Percentiles rank a stretch among this genome's conserved stretches.
phyloP scores from a whole-genome alignment of 257 asterid species.

The Anisodus tanguticus region DNA sequence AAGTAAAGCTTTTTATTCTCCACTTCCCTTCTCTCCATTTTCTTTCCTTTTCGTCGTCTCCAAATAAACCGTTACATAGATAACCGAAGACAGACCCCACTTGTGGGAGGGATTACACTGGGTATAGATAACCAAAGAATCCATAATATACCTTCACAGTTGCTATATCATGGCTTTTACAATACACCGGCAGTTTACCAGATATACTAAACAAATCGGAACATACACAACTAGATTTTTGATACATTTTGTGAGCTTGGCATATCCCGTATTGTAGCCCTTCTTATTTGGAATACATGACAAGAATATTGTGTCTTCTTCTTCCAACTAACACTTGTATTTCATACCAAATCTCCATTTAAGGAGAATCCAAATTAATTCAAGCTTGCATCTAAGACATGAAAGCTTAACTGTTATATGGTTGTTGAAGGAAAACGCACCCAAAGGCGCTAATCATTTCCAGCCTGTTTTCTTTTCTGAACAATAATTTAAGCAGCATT shows the following conservation, averaged over 20 bases:
- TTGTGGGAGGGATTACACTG: too few relatives aligned
- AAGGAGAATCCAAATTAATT: background rate
- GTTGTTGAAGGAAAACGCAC: background rate
- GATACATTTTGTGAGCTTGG: conserved; percentile 5
- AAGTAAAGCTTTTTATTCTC: background rate
- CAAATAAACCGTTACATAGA: background rate
- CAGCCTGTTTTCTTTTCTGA: background rate
- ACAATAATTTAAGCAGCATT: background rate
- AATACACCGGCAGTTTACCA: background rate
- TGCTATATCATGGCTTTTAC: background rate
- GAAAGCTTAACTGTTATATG: background rate
- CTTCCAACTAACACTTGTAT: background rate
- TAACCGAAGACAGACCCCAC: background rate
- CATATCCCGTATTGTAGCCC: background rate
- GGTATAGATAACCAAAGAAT: background rate
- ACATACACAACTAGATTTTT: background rate
- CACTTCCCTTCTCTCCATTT: background rate
- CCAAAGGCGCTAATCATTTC: conserved; percentile 2
- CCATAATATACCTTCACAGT: background rate
- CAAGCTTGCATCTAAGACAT: background rate
- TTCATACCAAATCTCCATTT: background rate
- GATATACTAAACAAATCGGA: background rate
- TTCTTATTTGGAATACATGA: background rate
- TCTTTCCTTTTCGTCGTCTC: background rate
- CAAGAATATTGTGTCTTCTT: background rate